A percentile compares a stretch with the other conserved stretches of the same genome.
phyloP scores from a whole-genome alignment of 2,329 filamentous ascomycete genomes.

The Tolypocladium endophyticum region DNA sequence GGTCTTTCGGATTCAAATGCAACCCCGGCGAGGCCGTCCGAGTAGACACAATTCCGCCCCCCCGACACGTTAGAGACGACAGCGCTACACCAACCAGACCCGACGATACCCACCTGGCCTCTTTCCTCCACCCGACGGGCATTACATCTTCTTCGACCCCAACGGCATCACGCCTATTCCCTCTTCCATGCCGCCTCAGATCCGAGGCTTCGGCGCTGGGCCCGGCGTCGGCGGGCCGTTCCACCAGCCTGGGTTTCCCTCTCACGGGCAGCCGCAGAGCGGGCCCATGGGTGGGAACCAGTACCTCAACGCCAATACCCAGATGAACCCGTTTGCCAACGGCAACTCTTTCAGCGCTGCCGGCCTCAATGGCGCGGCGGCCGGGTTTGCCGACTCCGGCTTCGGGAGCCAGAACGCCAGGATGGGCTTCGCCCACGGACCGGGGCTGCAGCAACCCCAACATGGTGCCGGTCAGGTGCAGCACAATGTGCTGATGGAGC shows the following conservation, averaged over 20 bases:
- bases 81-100: constrained; percentile 1
- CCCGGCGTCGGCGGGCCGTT: constrained; percentile 27
- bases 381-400: constrained; percentile 55
- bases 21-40: constrained; percentile 5
- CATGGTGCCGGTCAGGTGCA: constrained; percentile 31
- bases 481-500: constrained; percentile 30
- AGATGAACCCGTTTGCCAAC: constrained; percentile 57
- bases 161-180: neutral
- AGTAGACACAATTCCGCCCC: constrained; percentile 6
- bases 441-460: constrained; percentile 45
- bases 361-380: constrained; percentile 44
- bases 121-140: neutral
- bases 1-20: constrained; percentile 9
- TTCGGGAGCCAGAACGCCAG: constrained; percentile 80
- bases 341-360: constrained; percentile 46
- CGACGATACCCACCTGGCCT: neutral
- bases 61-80: constrained; percentile 19
- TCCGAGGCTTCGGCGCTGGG: constrained; percentile 26
- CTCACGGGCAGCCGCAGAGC: constrained; percentile 38
- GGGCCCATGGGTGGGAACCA: constrained; percentile 53
- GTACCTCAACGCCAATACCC: constrained; percentile 60
- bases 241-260: constrained; percentile 39
- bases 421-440: constrained; percentile 67
- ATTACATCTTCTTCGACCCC: neutral
- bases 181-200: constrained; percentile 24